Conservation (phyloP, 306 rosid genomes). For the Dalbergia oliveri region DNA sequence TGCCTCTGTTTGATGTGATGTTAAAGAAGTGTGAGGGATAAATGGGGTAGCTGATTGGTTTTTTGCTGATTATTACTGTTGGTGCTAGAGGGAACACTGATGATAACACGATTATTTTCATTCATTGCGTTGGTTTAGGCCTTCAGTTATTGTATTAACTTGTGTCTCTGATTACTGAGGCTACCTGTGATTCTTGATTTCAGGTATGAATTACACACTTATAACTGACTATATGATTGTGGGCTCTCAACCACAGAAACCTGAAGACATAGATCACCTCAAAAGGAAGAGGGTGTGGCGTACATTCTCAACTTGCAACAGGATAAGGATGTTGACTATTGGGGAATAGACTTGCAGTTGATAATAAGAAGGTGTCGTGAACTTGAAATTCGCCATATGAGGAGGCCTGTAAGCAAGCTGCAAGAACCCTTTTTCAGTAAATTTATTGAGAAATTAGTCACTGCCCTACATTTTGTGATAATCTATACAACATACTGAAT, state of each 20-base stretch:
- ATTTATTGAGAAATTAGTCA: slow-evolving; percentile 10
- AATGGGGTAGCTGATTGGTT: neutral
- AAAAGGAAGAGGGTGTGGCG: slow-evolving; percentile 80
- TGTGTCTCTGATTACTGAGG: slow-evolving; percentile 29
- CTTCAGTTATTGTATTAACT: neutral
- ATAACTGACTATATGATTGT: slow-evolving; percentile 83
- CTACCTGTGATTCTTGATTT: slow-evolving; percentile 47
- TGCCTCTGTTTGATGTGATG: neutral
- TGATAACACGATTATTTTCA: neutral
- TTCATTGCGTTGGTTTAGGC: slow-evolving; percentile 18
- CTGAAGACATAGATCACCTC: slow-evolving; percentile 81
- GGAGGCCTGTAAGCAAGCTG: slow-evolving; percentile 74
- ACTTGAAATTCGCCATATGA: slow-evolving; percentile 76
- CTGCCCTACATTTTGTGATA: neutral
- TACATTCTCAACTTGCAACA: slow-evolving; percentile 94
- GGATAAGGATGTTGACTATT: slow-evolving; percentile 84
- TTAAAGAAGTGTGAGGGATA: neutral
- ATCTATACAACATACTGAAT: slow-evolving; percentile 8
- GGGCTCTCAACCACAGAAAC: slow-evolving; percentile 97
- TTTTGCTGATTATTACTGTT: slow-evolving; percentile 17
- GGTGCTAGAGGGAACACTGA: slow-evolving; percentile 8
- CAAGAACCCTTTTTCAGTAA: neutral
- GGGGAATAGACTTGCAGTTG: slow-evolving; percentile 81
- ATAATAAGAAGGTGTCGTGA: slow-evolving; percentile 65
- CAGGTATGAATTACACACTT: slow-evolving; percentile 92